Percentiles rank a stretch among this genome's conserved stretches.
phyloP scores from a whole-genome alignment of 2,329 filamentous ascomycete genomes.

The Chaetomium sp. region DNA sequence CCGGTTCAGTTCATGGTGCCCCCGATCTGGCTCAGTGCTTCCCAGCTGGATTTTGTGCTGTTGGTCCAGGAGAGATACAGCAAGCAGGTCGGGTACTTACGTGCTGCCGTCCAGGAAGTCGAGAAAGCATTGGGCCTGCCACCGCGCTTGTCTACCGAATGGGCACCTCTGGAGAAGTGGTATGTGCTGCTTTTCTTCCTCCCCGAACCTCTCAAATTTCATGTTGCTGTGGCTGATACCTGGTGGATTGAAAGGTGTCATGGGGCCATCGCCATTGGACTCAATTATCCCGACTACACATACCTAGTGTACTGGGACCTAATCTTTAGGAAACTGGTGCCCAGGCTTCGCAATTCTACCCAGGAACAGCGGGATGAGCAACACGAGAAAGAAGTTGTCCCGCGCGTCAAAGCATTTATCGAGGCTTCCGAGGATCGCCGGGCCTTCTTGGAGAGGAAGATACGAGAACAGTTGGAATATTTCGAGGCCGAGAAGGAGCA shows the following conservation, averaged over 20 bases:
- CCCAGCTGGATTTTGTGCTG: constrained; percentile 7
- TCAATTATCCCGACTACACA: constrained; percentile 11
- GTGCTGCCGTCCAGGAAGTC: constrained; percentile 13
- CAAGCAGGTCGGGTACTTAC: constrained; percentile 4
- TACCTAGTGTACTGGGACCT: constrained; percentile 13
- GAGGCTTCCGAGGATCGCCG: constrained; percentile 16
- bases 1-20: constrained; percentile 15
- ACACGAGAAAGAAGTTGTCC: constrained; percentile 12
- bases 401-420: constrained; percentile 9
- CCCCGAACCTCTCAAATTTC: background rate
- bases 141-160: constrained; percentile 6
- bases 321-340: constrained; percentile 6
- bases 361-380: background rate
- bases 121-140: constrained; percentile 8
- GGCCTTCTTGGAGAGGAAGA: constrained; percentile 15
- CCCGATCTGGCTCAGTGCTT: constrained; percentile 9
- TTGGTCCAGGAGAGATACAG: background rate
- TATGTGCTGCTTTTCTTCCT: background rate
- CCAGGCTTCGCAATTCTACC: background rate
- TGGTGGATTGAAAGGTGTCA: background rate
- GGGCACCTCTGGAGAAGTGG: constrained; percentile 12
- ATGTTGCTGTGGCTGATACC: background rate
- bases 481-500: constrained; percentile 20
- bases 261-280: constrained; percentile 2
- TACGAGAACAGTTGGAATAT: constrained; percentile 14